Base-by-base conservation (phyloP, 805 yeast genomes). In the Saturnispora gosingensis region DNA sequence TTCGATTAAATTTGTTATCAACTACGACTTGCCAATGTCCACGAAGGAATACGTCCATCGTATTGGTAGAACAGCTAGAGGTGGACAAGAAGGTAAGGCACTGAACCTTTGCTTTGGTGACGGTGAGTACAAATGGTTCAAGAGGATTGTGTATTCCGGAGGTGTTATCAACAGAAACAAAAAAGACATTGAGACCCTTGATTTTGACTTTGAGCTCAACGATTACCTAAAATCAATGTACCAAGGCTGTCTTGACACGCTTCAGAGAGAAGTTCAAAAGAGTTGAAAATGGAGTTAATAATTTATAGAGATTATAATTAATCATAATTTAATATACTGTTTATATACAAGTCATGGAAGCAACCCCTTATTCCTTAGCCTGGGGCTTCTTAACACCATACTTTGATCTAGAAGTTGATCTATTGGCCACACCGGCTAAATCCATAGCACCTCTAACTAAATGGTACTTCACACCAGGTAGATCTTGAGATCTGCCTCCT, bases 401-500 rank as follows among this genome's bases (percentile, higher is more conserved):
- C 67, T 86, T 88, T 42, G 95, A 84, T 67, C 99, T 81, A 15
- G 96, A 83, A 5, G 95, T 83, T 46, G 82, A 76, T 71, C 98
- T 81, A 64, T 89, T 88, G 36, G 95, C 97, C 32, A 93, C 99
- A 48, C 97, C 98, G 46, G 89, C 85, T 63, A 93, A 75, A 73
- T 91, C 99, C 65, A 83, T 80, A 8, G 89, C 87, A 47, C 99
- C 99, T 73, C 99, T 81, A 20, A 93, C 85, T 59, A 88, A 75
- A 70, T 87, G 93, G 69, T 93, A 93, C 67, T 88, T 90, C 46
- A 93, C 97, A 78, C 99, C 99, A 25, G 99, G 99, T 61, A 91
- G 74, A 81, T 93, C 99, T 66, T 90, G 97, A 49, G 88, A 88
- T 76, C 97, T 82, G 15, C 99, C 99, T n/a, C 99, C 99, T 70